Conservation (phyloP, 2,329 filamentous ascomycete genomes). For the Leptographium wingfieldii region DNA sequence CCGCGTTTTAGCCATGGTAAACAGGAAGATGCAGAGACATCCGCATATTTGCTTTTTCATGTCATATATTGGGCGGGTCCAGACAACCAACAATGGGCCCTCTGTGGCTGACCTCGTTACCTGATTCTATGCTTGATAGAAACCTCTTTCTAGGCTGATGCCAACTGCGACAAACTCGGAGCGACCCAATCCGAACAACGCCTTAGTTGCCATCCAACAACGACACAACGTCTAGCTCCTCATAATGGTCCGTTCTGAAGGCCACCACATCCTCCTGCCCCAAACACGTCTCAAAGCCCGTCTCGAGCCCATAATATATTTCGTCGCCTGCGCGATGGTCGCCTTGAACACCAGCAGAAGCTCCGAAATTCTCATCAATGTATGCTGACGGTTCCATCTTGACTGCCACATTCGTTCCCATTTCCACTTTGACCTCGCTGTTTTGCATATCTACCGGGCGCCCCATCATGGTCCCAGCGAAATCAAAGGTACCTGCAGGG, state of each 20-base stretch:
- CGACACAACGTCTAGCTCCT: background rate
- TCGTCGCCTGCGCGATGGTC: background rate
- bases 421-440: background rate
- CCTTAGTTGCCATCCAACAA: background rate
- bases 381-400: background rate
- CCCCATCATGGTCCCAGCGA: background rate
- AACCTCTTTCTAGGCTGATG: background rate
- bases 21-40: too few species aligned
- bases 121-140: background rate
- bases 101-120: too few species aligned
- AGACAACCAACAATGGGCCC: too few species aligned
- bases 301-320: background rate
- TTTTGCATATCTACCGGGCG: background rate
- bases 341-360: background rate
- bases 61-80: too few species aligned
- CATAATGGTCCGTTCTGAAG: background rate
- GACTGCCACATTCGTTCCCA: too few species aligned
- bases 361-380: background rate
- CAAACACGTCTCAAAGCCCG: background rate
- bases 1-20: too few species aligned
- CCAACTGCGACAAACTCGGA: background rate
- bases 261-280: background rate
- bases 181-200: too few species aligned
- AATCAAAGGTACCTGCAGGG: background rate
- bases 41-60: too few species aligned